Evolutionary conservation across 192 early-diverging fungal genomes (phyloP).

Genomic region (Spinellus fusiger): DNA sequence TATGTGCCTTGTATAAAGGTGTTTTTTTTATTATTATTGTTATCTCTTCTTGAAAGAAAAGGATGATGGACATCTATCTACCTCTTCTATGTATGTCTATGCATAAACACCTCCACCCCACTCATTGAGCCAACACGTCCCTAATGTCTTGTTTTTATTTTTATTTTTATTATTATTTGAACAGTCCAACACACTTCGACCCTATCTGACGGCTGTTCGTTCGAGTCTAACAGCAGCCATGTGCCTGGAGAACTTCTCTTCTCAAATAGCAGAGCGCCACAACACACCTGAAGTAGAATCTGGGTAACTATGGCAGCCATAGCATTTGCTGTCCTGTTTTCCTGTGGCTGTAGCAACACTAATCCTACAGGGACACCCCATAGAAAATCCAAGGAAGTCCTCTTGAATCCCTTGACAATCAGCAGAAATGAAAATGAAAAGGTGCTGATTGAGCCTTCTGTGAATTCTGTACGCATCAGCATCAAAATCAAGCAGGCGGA

Average conservation of each 20-base stretch:
- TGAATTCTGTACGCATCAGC: conserved; percentile 91
- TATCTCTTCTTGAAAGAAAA: too few species aligned
- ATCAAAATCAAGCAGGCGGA: conserved; percentile 98
- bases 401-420: conserved; percentile 86
- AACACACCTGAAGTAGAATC: conserved; percentile 98
- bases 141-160: too few species aligned
- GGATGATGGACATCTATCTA: too few species aligned
- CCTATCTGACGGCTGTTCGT: conserved; percentile 92
- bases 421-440: conserved; percentile 92
- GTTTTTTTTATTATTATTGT: too few species aligned
- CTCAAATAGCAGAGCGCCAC: conserved; percentile 95
- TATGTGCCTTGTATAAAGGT: too few species aligned
- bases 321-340: too few species aligned
- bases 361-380: too few species aligned
- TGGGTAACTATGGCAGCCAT: conserved; percentile 43
- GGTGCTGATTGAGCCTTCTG: conserved; percentile 86
- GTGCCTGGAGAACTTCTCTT: conserved; percentile 96
- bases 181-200: conserved; percentile 95
- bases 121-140: too few species aligned
- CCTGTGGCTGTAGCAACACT: too few species aligned
- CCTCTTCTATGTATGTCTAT: too few species aligned
- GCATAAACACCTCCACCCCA: too few species aligned
- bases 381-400: conserved; percentile 53
- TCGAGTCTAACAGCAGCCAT: conserved; percentile 90
- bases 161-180: too few species aligned